Evolutionary conservation across 768 basidiomycete genomes (phyloP).

Genomic region (Kwoniella sp.): DNA sequence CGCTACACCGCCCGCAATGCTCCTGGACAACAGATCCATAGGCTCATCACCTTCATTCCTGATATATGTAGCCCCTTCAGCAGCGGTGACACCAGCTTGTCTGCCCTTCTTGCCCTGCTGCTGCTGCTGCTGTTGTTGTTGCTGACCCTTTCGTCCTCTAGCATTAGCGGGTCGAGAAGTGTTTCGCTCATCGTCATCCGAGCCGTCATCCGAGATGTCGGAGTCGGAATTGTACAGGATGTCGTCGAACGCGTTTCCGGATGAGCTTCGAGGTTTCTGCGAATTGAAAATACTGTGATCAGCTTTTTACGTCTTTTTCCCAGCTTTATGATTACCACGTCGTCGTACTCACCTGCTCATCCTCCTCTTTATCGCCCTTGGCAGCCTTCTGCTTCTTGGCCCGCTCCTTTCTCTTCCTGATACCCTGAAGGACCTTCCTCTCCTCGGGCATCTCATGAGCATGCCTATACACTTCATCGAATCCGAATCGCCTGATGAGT

Average conservation of each 20-base stretch:
- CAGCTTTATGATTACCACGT: no score
- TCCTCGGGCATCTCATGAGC: conserved; percentile 67
- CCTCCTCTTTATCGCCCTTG: conserved; percentile 60
- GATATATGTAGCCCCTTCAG: conserved; percentile 65
- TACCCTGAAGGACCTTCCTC: conserved; percentile 84
- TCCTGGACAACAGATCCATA: conserved; percentile 85
- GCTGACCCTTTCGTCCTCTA: conserved; percentile 18
- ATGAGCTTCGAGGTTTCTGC: conserved; percentile 62
- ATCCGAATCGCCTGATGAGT: conserved; percentile 86
- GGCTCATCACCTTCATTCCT: conserved; percentile 88
- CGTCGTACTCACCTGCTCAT: conserved; percentile 56
- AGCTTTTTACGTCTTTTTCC: no score
- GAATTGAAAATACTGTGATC: no score
- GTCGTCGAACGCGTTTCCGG: conserved; percentile 93
- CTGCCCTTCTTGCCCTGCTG: conserved; percentile 45
- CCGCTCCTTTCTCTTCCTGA: conserved; percentile 91
- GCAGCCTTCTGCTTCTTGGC: conserved; percentile 82
- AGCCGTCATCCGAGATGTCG: conserved; percentile 67
- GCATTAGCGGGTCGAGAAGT: conserved; percentile 1
- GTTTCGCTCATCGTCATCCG: conserved; percentile 43
- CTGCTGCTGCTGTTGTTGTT: conserved; percentile 19
- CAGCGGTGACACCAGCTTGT: conserved; percentile 39
- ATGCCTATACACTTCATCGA: conserved; percentile 71
- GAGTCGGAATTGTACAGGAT: conserved; percentile 96
- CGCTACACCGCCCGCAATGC: conserved; percentile 57